Base-by-base conservation (phyloP, 192 early-diverging fungal genomes). In the Mortierella antarctica region DNA sequence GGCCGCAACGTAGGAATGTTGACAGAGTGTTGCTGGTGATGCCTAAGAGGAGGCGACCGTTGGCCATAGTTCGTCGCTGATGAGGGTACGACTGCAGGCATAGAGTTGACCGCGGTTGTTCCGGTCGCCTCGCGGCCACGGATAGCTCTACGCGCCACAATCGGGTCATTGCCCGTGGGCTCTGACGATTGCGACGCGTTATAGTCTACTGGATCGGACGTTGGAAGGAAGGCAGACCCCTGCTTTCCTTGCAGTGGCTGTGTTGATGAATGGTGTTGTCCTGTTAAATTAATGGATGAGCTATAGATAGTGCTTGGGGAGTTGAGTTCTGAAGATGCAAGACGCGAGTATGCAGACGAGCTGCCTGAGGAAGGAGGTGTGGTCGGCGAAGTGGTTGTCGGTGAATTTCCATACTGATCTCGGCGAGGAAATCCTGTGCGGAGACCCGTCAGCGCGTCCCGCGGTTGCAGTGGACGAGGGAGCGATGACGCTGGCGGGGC, bases 401-500 rank as follows among this genome's bases (percentile, higher is more conserved):
- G 23, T 13, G 52, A 40, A 18, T 20, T 66, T 39, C 57, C 39
- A 17, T 66, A 13, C 12, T 58, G 39, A 40, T 31, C 31, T 31
- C 31, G 31, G 31, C 63, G 52, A 17, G 75, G 75, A 6, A 51
- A 65, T 6, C 67, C 68, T 18, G 21, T 49, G 20, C 76, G 69
- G 6, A 57, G 57, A 42, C 76, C 76, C 0, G 69, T 70, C 1
- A 46, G 45, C 17, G 57, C 41, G 40, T 78, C 77, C 11, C 59
- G 56, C 45, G 69, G 63, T 57, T 71, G 69, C 40, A 80, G 50
- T 1, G 77, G 77, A 31, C 77, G 77, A 1, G 77, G 77, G 13
- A 80, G 46, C 7, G 77, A 80, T 39, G 65, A 57, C 21, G 77
- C 41, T 14, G 77, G 77, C 13, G 72, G 1, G 18, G 64, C 41